phyloP scores from a whole-genome alignment of 441 rosid genomes.

The Capsella rubella region DNA sequence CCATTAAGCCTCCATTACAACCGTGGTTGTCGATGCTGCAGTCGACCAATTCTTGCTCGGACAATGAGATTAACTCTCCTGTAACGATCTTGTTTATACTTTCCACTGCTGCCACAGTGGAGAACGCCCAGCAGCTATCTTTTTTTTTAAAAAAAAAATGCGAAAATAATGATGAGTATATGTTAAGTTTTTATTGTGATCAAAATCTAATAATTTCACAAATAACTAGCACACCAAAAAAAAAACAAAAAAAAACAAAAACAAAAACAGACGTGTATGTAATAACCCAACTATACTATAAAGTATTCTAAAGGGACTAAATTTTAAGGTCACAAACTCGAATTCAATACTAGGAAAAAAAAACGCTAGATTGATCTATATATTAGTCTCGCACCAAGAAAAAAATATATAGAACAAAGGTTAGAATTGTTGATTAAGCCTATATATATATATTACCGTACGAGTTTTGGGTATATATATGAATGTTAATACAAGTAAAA shows the following conservation, averaged over 20 bases:
- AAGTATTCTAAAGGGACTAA: neutral
- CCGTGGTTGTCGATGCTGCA: constrained; percentile 46
- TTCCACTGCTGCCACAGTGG: constrained; percentile 51
- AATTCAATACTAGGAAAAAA: neutral
- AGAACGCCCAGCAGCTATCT: constrained; percentile 60
- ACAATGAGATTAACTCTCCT: constrained; percentile 49
- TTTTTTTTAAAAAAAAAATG: neutral
- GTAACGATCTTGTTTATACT: constrained; percentile 46
- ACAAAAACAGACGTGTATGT: neutral
- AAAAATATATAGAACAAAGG: neutral
- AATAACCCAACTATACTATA: neutral
- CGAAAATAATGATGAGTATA: neutral
- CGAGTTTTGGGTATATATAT: neutral
- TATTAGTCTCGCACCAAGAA: neutral
- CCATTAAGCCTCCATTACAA: constrained; percentile 32
- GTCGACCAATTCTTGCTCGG: constrained; percentile 55
- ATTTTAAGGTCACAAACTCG: neutral
- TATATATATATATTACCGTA: neutral
- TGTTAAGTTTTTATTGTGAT: neutral
- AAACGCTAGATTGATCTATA: neutral
- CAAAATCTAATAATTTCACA: neutral
- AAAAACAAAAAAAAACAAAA: too few species aligned
- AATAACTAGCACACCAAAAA: neutral
- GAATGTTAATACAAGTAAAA: neutral
- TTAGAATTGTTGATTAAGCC: neutral